phyloP scores from a whole-genome alignment of 768 basidiomycete genomes.

The Trametes cubensis region DNA sequence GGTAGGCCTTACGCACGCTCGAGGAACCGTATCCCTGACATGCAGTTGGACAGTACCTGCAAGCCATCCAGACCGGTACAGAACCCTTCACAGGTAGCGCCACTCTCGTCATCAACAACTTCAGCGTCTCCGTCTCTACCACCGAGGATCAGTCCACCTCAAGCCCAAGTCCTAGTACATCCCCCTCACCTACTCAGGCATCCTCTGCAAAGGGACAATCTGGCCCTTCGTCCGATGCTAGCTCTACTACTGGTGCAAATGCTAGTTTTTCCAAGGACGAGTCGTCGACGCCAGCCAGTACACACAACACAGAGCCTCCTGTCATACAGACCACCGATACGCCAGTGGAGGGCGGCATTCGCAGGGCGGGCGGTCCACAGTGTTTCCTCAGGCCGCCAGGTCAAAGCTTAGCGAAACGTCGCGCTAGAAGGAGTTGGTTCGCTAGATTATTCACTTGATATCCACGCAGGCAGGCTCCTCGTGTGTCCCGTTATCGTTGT shows the following conservation, averaged over 20 bases:
- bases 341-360: not conserved
- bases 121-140: slow-evolving; percentile 42
- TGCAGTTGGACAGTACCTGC: slow-evolving; percentile 43
- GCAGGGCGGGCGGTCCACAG: slow-evolving; percentile 9
- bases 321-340: not conserved
- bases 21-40: not conserved
- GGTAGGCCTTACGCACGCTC: slow-evolving; percentile 31
- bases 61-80: slow-evolving; percentile 57
- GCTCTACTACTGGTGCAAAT: not conserved
- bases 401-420: not conserved
- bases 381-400: slow-evolving; percentile 3
- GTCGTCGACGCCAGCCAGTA: not conserved
- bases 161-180: not conserved
- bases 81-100: slow-evolving; percentile 58
- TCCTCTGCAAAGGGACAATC: not conserved
- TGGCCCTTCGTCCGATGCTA: too few species aligned
- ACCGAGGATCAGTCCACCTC: not conserved
- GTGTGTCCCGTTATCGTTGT: too few species aligned
- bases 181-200: not conserved
- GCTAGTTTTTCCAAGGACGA: too few species aligned
- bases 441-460: not conserved
- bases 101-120: slow-evolving; percentile 44
- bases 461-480: too few species aligned
- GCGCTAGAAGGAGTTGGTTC: slow-evolving; percentile 5
- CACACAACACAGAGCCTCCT: not conserved